Evolutionary conservation across 1,139 yeast genomes (phyloP).

Genomic region (Arxiozyma heterogenica): DNA sequence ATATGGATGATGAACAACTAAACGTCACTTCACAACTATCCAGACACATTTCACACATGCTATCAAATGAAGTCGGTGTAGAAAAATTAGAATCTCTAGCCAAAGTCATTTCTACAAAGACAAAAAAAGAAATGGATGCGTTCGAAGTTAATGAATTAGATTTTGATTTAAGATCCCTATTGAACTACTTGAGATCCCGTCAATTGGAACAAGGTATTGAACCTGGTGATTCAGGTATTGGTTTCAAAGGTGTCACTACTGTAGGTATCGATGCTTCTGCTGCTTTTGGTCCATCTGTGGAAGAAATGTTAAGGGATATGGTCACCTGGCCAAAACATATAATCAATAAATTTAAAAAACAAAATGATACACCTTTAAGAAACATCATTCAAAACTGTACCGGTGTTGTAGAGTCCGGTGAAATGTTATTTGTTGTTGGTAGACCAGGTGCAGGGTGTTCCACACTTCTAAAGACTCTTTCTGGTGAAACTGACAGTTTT

Average conservation of each 20-base stretch:
- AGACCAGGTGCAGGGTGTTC: constrained; percentile 66
- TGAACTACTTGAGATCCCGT: constrained; percentile 33
- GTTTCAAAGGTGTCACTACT: constrained; percentile 39
- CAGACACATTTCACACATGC: constrained; percentile 25
- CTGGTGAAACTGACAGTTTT: constrained; percentile 43
- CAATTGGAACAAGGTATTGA: constrained; percentile 37
- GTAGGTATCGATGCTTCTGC: constrained; percentile 46
- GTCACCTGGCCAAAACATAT: constrained; percentile 28
- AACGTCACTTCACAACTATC: constrained; percentile 26
- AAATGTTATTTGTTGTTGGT: constrained; percentile 53
- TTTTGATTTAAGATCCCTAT: constrained; percentile 35
- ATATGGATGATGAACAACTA: constrained; percentile 18
- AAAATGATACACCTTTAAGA: constrained; percentile 36
- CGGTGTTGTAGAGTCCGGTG: constrained; percentile 50
- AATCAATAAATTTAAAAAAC: constrained; percentile 14
- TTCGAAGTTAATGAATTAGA: constrained; percentile 35
- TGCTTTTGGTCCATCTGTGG: constrained; percentile 43
- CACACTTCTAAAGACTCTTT: constrained; percentile 44
- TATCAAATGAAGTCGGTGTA: constrained; percentile 30
- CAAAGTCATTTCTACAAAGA: constrained; percentile 36
- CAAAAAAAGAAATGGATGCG: constrained; percentile 31
- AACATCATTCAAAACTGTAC: constrained; percentile 39
- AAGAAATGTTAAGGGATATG: constrained; percentile 34
- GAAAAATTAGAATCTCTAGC: constrained; percentile 36
- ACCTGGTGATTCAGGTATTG: constrained; percentile 42